Percentiles rank a stretch among this genome's conserved stretches.
Conservation (phyloP, 495 filamentous ascomycete genomes). For the Penicillium nucicola region DNA sequence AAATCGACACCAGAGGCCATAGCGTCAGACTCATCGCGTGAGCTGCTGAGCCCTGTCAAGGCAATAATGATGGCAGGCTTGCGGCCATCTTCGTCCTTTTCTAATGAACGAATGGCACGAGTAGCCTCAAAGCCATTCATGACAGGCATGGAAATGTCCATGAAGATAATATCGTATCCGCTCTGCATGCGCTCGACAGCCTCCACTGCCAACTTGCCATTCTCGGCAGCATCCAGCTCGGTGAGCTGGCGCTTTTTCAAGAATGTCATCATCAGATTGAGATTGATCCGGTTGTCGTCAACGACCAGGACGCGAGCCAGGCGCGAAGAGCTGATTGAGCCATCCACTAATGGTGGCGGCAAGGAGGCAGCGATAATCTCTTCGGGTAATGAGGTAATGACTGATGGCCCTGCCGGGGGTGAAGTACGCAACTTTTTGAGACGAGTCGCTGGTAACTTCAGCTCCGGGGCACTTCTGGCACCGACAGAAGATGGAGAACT, state of each 20-base stretch:
- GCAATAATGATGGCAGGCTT: conserved; percentile 60
- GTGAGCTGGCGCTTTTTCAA: conserved; percentile 49
- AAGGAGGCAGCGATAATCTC: conserved; percentile 9
- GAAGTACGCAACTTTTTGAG: neutral
- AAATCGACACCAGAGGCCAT: conserved; percentile 65
- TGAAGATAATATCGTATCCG: conserved; percentile 56
- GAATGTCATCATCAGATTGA: conserved; percentile 63
- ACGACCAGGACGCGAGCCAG: conserved; percentile 56
- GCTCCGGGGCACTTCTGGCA: neutral
- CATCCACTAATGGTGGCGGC: conserved; percentile 5
- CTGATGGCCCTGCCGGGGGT: conserved; percentile 2
- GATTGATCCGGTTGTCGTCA: conserved; percentile 75
- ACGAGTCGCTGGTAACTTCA: neutral
- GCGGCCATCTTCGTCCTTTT: conserved; percentile 40
- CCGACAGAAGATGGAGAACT: neutral
- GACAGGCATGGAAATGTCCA: conserved; percentile 76
- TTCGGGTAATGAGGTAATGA: conserved; percentile 4
- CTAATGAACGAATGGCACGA: conserved; percentile 60
- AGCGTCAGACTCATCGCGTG: conserved; percentile 62
- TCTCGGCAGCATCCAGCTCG: conserved; percentile 44
- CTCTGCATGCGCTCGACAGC: conserved; percentile 37
- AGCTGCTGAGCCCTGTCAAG: conserved; percentile 64
- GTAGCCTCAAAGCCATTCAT: conserved; percentile 77
- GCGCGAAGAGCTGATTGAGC: neutral
- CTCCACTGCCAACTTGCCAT: conserved; percentile 52